Base-by-base conservation (phyloP, 257 asterid species). In the Gentiana dahurica region DNA sequence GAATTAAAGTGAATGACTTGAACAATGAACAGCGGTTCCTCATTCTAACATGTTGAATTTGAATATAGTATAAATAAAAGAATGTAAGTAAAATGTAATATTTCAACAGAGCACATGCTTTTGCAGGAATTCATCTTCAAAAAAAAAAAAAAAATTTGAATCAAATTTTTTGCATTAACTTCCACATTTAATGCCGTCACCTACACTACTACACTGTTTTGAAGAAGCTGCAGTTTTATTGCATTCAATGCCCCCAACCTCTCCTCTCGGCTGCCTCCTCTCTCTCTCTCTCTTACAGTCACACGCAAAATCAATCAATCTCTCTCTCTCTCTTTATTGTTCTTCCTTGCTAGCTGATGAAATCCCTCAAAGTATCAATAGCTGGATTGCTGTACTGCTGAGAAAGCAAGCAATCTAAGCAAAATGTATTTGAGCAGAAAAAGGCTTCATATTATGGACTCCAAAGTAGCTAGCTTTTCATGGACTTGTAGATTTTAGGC, bases 141-240 rank as follows among this genome's bases (percentile, higher is more conserved):
- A 73, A 51, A 61, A 53, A 13, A 34, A 32, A 34, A 61, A 62
- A 64, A 68, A 65, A 1, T 2, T 4, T 4, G 24, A 39, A 39
- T 39, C 45, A 39, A 39, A 39, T 39, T 39, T 58, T 53, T 53
- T 53, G 65, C 71, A 71, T 61, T 73, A 57, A 72, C 51, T 63
- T 53, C 46, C 60, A 49, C 78, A 77, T 73, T 77, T 61, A 77
- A 67, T 77, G 75, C 67, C 70, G 62, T 71, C 80, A 77, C 80
- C 83, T 52, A 71, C 74, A 66, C 76, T 54, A 41, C 44, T 63
- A 53, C 65, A 60, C 65, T 68, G 68, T 62, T 57, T 39, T 39
- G 45, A 39, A 65, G 75, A 68, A 70, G 65, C 68, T 61, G 61
- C 74, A 51, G 62, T 64, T 77, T 54, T 65, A 60, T 36, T 57